Conservation (phyloP, 257 asterid genomes). For the Paulownia fortunei region DNA sequence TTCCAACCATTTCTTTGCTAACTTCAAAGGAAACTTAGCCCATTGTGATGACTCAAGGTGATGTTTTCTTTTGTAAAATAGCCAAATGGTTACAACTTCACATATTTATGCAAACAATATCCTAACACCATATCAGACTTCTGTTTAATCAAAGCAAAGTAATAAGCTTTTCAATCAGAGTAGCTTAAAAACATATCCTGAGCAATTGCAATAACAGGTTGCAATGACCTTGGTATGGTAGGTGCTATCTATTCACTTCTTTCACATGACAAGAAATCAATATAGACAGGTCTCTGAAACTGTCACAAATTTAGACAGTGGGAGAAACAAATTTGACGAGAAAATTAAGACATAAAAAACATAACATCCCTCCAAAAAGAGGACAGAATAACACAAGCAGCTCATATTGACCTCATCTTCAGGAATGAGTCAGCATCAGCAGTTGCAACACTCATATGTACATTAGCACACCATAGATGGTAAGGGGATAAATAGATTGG, state of each 20-base stretch:
- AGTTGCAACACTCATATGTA: conserved; percentile 13
- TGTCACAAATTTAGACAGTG: neutral
- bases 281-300: neutral
- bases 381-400: conserved; percentile 5
- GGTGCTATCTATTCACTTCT: conserved; percentile 15
- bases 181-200: conserved; percentile 4
- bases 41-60: conserved; percentile 8
- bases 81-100: neutral
- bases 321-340: neutral
- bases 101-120: neutral
- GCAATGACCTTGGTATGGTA: neutral
- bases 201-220: conserved; percentile 18
- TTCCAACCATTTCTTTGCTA: neutral
- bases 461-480: conserved; percentile 11
- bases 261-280: conserved; percentile 12
- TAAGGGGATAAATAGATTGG: conserved; percentile 14
- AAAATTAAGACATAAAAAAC: neutral
- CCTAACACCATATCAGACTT: neutral
- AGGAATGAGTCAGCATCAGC: neutral
- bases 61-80: neutral
- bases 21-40: neutral
- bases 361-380: neutral
- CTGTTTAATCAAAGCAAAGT: neutral
- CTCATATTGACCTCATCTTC: conserved; percentile 5
- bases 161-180: conserved; percentile 2